These are phyloP conservation scores for Backusella tarrabulga DNA, from an alignment of 192 early-diverging fungal genomes.

Conservation along the genomic window DNA sequence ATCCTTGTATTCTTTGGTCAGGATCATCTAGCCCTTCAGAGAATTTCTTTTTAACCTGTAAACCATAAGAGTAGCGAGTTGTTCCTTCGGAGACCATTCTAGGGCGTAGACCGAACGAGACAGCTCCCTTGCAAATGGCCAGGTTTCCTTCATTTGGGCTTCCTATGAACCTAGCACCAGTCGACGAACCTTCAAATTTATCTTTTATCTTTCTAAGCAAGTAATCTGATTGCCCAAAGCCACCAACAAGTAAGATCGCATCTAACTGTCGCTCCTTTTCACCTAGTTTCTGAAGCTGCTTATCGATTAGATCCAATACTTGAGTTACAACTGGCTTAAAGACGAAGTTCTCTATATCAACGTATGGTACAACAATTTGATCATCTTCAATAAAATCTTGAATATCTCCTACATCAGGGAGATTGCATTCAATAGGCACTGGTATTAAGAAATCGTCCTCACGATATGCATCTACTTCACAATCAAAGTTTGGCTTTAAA, in stretches of 20 bases:
- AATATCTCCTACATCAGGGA: conserved; percentile 38
- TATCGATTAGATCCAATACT: conserved; percentile 43
- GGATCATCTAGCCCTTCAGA: not conserved
- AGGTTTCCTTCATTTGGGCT: conserved; percentile 41
- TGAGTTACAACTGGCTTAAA: conserved; percentile 47
- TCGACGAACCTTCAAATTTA: conserved; percentile 24
- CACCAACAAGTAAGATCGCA: conserved; percentile 53
- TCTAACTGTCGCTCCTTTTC: conserved; percentile 31
- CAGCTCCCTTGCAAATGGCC: conserved; percentile 51
- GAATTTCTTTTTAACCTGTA: conserved; percentile 42
- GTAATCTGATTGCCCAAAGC: conserved; percentile 53
- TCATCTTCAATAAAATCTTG: conserved; percentile 45
- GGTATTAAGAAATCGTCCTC: conserved; percentile 44
- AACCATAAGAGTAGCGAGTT: conserved; percentile 45
- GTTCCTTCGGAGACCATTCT: conserved; percentile 43
- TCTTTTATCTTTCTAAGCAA: conserved; percentile 43
- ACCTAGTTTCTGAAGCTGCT: conserved; percentile 39
- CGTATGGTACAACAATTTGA: conserved; percentile 38
- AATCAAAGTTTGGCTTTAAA: conserved; percentile 46
- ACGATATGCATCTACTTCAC: conserved; percentile 8
- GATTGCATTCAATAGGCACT: conserved; percentile 35
- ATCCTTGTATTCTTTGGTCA: not conserved
- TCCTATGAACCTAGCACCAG: conserved; percentile 45
- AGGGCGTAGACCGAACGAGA: conserved; percentile 47
- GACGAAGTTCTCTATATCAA: conserved; percentile 44